Evolutionary conservation across 2,329 filamentous ascomycete species (phyloP).

Genomic region (Phaeosphaeria sp.): DNA sequence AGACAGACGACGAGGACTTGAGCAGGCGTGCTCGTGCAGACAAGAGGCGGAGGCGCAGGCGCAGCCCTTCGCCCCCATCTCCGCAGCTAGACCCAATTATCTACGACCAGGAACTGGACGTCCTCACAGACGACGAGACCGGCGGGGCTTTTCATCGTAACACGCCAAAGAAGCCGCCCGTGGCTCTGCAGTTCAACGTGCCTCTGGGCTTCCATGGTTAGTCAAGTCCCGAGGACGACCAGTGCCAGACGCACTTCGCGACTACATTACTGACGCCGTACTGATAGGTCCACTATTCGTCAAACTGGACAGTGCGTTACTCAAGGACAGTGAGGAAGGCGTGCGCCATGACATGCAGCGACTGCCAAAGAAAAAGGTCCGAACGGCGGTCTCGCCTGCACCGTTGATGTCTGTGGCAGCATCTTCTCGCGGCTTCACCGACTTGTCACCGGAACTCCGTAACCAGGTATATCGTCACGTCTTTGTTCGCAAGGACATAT

Average conservation of each 20-base stretch:
- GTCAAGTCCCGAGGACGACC: no score
- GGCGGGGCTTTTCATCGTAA: conserved; percentile 19
- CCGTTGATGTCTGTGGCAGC: not conserved
- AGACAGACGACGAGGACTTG: conserved; percentile 36
- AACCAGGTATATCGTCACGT: conserved; percentile 56
- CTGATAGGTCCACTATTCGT: conserved; percentile 56
- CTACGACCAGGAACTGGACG: conserved; percentile 35
- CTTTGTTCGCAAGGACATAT: conserved; percentile 44
- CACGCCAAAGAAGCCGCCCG: conserved; percentile 27
- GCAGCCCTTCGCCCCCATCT: conserved; percentile 43
- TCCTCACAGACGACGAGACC: conserved; percentile 38
- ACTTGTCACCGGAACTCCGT: conserved; percentile 52
- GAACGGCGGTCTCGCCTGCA: not conserved
- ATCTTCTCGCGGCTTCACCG: conserved; percentile 28
- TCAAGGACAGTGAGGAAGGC: conserved; percentile 18
- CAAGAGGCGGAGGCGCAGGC: conserved; percentile 44
- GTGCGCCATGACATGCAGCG: conserved; percentile 24
- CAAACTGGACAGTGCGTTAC: conserved; percentile 45
- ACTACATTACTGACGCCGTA: no score
- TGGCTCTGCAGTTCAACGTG: conserved; percentile 56
- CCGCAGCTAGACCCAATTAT: conserved; percentile 45
- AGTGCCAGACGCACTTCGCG: no score
- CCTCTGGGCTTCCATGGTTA: conserved; percentile 53
- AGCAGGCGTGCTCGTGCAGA: conserved; percentile 19
- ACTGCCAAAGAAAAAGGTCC: conserved; percentile 14